A percentile compares a stretch with the other conserved stretches of the same genome.
Evolutionary conservation across 768 basidiomycete species (phyloP).

Genomic region (Psilocybe subaeruginosa): DNA sequence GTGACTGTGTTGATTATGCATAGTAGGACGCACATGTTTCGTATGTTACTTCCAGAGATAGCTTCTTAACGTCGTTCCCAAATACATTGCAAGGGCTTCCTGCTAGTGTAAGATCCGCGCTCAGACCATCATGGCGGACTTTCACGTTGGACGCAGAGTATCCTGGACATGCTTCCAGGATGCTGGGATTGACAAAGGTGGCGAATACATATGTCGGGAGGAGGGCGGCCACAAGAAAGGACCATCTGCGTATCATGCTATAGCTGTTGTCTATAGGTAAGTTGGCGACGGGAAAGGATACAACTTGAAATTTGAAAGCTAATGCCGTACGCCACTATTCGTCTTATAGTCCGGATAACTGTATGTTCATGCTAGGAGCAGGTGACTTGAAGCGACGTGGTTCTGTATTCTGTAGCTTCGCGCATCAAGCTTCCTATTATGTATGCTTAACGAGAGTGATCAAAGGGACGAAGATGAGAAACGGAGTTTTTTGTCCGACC

Average conservation of each 20-base stretch:
- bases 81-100: constrained; percentile 60
- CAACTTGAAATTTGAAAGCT: too few relatives aligned
- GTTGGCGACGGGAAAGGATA: too few relatives aligned
- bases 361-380: too few relatives aligned
- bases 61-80: constrained; percentile 51
- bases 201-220: not conserved
- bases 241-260: not conserved
- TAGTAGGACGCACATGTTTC: constrained; percentile 47
- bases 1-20: constrained; percentile 13
- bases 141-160: constrained; percentile 54
- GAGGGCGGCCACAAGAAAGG: not conserved
- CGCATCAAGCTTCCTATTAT: too few relatives aligned
- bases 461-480: too few relatives aligned
- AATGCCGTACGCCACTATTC: too few relatives aligned
- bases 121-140: constrained; percentile 39
- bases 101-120: constrained; percentile 55
- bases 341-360: too few relatives aligned
- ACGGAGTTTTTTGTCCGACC: too few relatives aligned
- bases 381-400: too few relatives aligned
- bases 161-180: constrained; percentile 63
- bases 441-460: too few relatives aligned
- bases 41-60: constrained; percentile 57
- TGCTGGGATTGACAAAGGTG: constrained; percentile 31
- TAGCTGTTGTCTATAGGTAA: too few relatives aligned
- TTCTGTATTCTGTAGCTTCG: too few relatives aligned